phyloP scores from a whole-genome alignment of 129 eudicot genomes.

The Centrapalus pauciflorus region DNA sequence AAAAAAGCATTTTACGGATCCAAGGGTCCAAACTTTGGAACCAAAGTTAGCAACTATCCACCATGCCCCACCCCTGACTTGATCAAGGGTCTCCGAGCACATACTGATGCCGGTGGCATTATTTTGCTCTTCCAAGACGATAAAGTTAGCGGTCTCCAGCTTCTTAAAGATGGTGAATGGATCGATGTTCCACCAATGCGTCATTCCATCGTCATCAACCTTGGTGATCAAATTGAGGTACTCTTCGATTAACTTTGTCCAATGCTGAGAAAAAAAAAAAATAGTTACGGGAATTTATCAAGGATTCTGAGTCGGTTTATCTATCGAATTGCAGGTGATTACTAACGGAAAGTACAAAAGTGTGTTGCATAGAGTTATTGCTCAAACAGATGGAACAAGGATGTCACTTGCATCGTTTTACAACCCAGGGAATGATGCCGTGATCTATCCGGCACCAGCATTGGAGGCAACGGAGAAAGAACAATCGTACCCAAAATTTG shows the following conservation, averaged over 20 bases:
- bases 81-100: slow-evolving; percentile 79
- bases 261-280: too few relatives aligned
- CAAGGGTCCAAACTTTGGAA: slow-evolving; percentile 67
- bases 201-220: slow-evolving; percentile 70
- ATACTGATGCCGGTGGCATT: slow-evolving; percentile 77
- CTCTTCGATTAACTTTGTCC: background rate
- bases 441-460: slow-evolving; percentile 56
- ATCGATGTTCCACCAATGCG: slow-evolving; percentile 75
- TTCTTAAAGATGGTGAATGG: slow-evolving; percentile 71
- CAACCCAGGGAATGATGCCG: slow-evolving; percentile 68
- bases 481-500: slow-evolving; percentile 60
- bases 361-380: slow-evolving; percentile 67
- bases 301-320: slow-evolving; percentile 12
- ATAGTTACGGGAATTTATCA: background rate
- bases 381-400: slow-evolving; percentile 62
- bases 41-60: slow-evolving; percentile 78
- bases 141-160: slow-evolving; percentile 71
- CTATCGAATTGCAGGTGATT: slow-evolving; percentile 43
- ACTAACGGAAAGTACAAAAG: slow-evolving; percentile 77
- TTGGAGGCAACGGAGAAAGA: slow-evolving; percentile 33
- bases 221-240: slow-evolving; percentile 75
- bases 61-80: slow-evolving; percentile 75
- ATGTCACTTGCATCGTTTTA: slow-evolving; percentile 71
- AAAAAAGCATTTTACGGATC: slow-evolving; percentile 66
- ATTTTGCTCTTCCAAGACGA: slow-evolving; percentile 74